Percentiles rank a stretch among this genome's conserved stretches.
Conservation (phyloP, 129 eudicot species). For the Flaveria linearis region DNA sequence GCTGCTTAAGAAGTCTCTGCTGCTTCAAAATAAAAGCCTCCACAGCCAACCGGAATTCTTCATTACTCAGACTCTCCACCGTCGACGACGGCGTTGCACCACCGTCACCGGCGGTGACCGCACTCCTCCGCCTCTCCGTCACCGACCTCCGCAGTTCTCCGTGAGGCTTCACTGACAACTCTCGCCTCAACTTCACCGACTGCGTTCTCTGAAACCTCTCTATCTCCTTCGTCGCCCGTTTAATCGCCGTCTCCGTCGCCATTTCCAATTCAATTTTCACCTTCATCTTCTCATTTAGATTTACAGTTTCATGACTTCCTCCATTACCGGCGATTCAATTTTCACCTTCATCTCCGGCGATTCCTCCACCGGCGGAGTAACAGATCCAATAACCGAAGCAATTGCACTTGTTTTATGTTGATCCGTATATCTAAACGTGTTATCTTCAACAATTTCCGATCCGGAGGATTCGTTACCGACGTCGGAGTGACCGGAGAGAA, state of each 20-base stretch:
- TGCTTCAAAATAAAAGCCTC: slow-evolving; percentile 47
- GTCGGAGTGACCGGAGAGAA: slow-evolving; percentile 46
- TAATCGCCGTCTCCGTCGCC: slow-evolving; percentile 51
- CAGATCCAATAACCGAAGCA: not conserved
- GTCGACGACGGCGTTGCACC: slow-evolving; percentile 18
- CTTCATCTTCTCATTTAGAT: slow-evolving; percentile 25
- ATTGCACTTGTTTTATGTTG: slow-evolving; percentile 12
- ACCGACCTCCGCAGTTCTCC: slow-evolving; percentile 61
- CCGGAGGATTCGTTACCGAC: slow-evolving; percentile 15
- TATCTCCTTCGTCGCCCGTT: slow-evolving; percentile 54
- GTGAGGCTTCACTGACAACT: slow-evolving; percentile 37
- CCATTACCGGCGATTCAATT: not conserved
- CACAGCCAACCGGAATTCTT: slow-evolving; percentile 40
- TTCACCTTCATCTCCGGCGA: slow-evolving; percentile 6
- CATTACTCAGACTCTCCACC: slow-evolving; percentile 46
- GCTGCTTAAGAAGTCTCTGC: slow-evolving; percentile 32
- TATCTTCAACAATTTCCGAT: slow-evolving; percentile 32
- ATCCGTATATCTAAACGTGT: not conserved
- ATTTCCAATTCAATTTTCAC: slow-evolving; percentile 23
- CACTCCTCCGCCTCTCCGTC: slow-evolving; percentile 41
- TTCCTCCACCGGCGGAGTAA: slow-evolving; percentile 8
- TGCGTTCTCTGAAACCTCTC: slow-evolving; percentile 58
- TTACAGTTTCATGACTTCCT: slow-evolving; percentile 35
- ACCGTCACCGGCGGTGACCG: not conserved
- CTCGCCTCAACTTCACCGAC: slow-evolving; percentile 57